Evolutionary conservation across 768 basidiomycete species (phyloP), one percentile per base, ranked within the genome.

Genomic region (Amanita phalloides): DNA sequence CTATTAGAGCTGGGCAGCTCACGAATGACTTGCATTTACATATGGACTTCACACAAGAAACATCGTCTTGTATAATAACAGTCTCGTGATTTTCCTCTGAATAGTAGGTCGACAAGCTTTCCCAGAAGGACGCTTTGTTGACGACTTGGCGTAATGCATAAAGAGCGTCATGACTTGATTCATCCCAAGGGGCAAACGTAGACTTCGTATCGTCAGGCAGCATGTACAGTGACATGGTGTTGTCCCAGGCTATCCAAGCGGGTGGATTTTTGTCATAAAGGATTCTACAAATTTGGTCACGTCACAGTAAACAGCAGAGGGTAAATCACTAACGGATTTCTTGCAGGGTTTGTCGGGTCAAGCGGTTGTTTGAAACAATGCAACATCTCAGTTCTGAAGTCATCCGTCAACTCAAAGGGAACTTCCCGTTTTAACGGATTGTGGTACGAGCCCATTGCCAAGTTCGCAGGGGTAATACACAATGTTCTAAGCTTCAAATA

Each of bases 401-500:
- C 66, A 33, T 68, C 69, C 3, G 78, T 74, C 9, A 73, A 75
- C 30, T 76, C 56, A 2, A 85, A 65, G 3, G 70, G 61, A 37
- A 87, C 65, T 6, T 62, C 65, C 51, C 67, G 68, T 56, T 79
- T 77, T 37, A 91, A 71, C 1, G 87, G 88, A 60, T 92, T 90
- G 53, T 72, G 71, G 51, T 77, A 77, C 38, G 73, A 73, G 56
- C 77, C 77, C 4, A 86, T 64, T 8, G 79, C 77, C 14, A 92
- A 67, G 54, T 84, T 82, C 35, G 71, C 68, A 30, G 78, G 72
- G 10, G 71, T 69, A 1, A 62, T 66, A 54, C 80, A 81, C 45
- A 81, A 77, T 1, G 90, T 86, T 41, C 90, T 77, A n/a, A 94
- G 60, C 66, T 92, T 93, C 67, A 93, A 73, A 62, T 82, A 81